Percentiles rank a stretch among this genome's conserved stretches.
phyloP scores from a whole-genome alignment of 2,329 filamentous ascomycete genomes.

The Fusarium compactum region DNA sequence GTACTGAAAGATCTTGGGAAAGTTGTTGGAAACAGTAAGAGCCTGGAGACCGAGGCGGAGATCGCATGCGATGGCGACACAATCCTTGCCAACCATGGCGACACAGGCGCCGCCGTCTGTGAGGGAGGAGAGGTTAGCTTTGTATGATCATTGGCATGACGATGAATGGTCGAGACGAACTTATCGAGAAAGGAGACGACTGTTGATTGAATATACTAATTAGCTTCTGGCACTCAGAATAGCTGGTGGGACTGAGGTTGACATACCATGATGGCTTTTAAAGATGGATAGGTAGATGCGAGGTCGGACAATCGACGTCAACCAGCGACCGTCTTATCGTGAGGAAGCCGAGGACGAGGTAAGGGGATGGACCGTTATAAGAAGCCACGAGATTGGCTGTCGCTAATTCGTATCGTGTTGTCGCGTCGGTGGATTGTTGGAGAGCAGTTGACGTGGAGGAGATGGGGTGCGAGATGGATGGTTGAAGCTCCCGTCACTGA shows the following conservation, averaged over 20 bases:
- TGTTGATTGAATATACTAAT: constrained; percentile 56
- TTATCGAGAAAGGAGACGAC: constrained; percentile 96
- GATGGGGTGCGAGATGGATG: constrained; percentile 38
- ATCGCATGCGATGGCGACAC: constrained; percentile 98
- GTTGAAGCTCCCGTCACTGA: constrained; percentile 41
- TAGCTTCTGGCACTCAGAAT: constrained; percentile 37
- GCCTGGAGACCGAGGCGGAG: constrained; percentile 96
- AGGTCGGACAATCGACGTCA: constrained; percentile 43
- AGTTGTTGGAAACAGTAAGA: constrained; percentile 98
- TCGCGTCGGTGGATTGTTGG: constrained; percentile 13
- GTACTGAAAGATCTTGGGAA: constrained; percentile 99
- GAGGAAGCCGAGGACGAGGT: constrained; percentile 16
- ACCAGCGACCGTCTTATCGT: constrained; percentile 33
- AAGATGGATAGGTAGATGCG: constrained; percentile 35
- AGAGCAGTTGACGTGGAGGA: constrained; percentile 32
- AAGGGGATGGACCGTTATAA: background rate
- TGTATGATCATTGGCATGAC: constrained; percentile 7
- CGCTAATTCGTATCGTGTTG: constrained; percentile 21
- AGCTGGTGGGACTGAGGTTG: background rate
- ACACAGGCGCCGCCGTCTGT: constrained; percentile 91
- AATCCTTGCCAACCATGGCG: constrained; percentile 99
- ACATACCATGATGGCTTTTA: constrained; percentile 49
- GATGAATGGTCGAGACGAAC: constrained; percentile 63
- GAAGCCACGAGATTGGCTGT: constrained; percentile 1
- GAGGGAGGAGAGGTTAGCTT: constrained; percentile 35